phyloP scores from a whole-genome alignment of 2,329 filamentous ascomycete genomes.

The Elsinoe perseae region DNA sequence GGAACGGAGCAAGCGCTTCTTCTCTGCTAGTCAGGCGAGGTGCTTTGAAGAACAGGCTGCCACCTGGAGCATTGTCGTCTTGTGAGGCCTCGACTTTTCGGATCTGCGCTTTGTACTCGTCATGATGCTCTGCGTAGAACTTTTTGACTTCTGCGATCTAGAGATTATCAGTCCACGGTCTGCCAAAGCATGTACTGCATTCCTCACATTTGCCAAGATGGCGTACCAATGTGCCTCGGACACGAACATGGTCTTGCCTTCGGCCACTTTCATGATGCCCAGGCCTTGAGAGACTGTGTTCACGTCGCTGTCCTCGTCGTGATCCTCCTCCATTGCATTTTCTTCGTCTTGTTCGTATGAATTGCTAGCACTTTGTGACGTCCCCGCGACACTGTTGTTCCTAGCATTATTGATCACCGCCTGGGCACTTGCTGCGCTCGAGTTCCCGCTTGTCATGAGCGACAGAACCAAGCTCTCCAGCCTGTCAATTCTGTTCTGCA shows the following conservation, averaged over 20 bases:
- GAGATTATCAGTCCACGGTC: background rate
- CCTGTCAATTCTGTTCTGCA: conserved; percentile 96
- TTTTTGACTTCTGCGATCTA: conserved; percentile 87
- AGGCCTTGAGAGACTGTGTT: conserved; percentile 45
- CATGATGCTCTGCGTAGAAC: conserved; percentile 79
- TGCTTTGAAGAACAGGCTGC: conserved; percentile 71
- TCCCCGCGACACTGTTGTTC: conserved; percentile 28
- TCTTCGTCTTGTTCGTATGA: conserved; percentile 42
- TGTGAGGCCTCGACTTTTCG: conserved; percentile 66
- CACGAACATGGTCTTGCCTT: conserved; percentile 41
- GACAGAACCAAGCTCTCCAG: conserved; percentile 87
- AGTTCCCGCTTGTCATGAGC: conserved; percentile 82
- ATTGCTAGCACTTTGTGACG: conserved; percentile 23
- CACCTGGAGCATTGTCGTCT: conserved; percentile 52
- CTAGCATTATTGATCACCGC: conserved; percentile 44
- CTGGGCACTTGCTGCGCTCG: conserved; percentile 49
- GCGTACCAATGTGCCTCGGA: conserved; percentile 48
- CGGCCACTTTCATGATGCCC: conserved; percentile 47
- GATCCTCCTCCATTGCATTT: conserved; percentile 47
- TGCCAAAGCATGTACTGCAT: no score
- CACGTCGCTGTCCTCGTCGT: conserved; percentile 53
- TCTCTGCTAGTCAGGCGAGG: conserved; percentile 60
- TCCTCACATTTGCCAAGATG: conserved; percentile 43
- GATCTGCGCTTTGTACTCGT: conserved; percentile 76
- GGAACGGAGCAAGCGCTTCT: conserved; percentile 73